Conservation (phyloP, 352 stramenopile genomes). For the Globisporangium carolinianum region DNA sequence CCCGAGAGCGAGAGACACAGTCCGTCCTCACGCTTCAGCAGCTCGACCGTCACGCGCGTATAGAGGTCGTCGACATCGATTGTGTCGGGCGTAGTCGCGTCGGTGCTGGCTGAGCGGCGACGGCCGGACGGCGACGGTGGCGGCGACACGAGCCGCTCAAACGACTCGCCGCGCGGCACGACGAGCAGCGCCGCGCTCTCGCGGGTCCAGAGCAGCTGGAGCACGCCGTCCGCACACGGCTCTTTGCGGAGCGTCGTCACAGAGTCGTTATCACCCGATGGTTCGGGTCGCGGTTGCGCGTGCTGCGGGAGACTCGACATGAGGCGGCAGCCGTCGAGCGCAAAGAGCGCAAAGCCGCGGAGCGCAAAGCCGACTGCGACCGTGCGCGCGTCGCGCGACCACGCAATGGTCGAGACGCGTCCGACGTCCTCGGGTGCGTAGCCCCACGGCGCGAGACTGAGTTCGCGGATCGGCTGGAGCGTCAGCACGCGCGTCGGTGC, state of each 20-base stretch:
- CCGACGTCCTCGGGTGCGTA: slow-evolving; percentile 52
- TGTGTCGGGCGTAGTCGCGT: neutral
- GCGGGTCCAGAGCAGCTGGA: slow-evolving; percentile 51
- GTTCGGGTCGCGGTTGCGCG: slow-evolving; percentile 40
- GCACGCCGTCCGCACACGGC: slow-evolving; percentile 47
- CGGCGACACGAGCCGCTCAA: slow-evolving; percentile 23
- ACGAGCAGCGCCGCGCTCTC: slow-evolving; percentile 59
- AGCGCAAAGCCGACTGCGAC: slow-evolving; percentile 62
- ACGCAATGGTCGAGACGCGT: slow-evolving; percentile 53
- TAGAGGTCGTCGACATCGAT: slow-evolving; percentile 21
- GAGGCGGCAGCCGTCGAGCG: slow-evolving; percentile 66
- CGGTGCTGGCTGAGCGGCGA: slow-evolving; percentile 6
- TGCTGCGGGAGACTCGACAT: slow-evolving; percentile 82
- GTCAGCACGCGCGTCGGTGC: slow-evolving; percentile 15
- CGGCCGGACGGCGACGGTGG: slow-evolving; percentile 12
- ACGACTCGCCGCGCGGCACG: slow-evolving; percentile 41
- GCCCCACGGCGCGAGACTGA: slow-evolving; percentile 58
- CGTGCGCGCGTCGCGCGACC: slow-evolving; percentile 51
- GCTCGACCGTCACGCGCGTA: slow-evolving; percentile 32
- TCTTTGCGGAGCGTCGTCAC: slow-evolving; percentile 29
- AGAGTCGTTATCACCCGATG: slow-evolving; percentile 5
- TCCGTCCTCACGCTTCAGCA: slow-evolving; percentile 60
- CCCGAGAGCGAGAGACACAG: slow-evolving; percentile 77
- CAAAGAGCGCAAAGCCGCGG: slow-evolving; percentile 77
- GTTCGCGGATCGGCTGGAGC: slow-evolving; percentile 51